These are phyloP conservation scores for Rhizophora mangle DNA, from an alignment of 345 rosid species.

Conservation along the genomic window DNA sequence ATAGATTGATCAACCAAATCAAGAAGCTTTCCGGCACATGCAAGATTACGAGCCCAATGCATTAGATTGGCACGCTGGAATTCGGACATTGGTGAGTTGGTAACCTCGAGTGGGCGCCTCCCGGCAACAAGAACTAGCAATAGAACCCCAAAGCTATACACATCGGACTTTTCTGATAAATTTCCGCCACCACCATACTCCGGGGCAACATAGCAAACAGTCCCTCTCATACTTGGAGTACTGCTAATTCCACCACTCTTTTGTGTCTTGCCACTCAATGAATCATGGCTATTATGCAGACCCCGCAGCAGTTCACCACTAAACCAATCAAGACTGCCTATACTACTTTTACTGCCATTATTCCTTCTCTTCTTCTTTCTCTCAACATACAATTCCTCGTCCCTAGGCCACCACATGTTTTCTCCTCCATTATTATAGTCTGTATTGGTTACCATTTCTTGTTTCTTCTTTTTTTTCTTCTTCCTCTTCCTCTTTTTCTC, in stretches of 20 bases:
- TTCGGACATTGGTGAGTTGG: conserved; percentile 69
- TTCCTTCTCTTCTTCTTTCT: conserved; percentile 54
- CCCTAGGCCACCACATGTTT: conserved; percentile 66
- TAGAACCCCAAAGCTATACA: conserved; percentile 79
- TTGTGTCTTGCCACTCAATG: conserved; percentile 65
- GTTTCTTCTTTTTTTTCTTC: conserved; percentile 52
- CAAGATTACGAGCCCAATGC: conserved; percentile 86
- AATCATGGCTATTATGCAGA: conserved; percentile 54
- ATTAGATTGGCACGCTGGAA: conserved; percentile 81
- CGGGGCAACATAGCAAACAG: conserved; percentile 86
- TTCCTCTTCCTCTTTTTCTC: conserved; percentile 65
- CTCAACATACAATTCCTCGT: conserved; percentile 41
- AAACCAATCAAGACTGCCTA: conserved; percentile 79
- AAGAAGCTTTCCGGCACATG: conserved; percentile 62
- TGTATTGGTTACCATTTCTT: conserved; percentile 26
- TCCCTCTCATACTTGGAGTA: conserved; percentile 98
- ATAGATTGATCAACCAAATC: conserved; percentile 74
- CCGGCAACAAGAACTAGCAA: conserved; percentile 80
- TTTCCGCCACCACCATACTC: conserved; percentile 75
- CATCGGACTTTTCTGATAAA: conserved; percentile 83
- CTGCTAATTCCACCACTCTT: conserved; percentile 75
- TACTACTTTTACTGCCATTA: conserved; percentile 45
- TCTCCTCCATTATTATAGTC: conserved; percentile 40
- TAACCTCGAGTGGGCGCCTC: conserved; percentile 77
- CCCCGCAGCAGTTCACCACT: conserved; percentile 71